These are phyloP conservation scores for Proteromonas lacertae DNA, from an alignment of 352 stramenopile genomes.

Conservation along the genomic window DNA sequence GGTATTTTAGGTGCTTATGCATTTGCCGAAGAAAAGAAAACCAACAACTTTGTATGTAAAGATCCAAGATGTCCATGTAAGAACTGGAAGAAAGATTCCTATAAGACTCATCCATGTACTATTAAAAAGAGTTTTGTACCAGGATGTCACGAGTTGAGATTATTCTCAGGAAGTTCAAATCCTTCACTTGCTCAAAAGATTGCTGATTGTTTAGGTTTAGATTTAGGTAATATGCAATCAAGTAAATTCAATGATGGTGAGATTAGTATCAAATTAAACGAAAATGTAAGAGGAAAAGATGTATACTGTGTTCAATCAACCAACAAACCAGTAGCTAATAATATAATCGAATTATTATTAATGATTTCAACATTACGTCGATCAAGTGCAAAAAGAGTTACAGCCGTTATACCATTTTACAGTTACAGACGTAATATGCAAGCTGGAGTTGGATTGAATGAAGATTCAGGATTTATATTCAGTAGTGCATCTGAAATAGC, in stretches of 20 bases:
- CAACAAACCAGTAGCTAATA: slow-evolving; percentile 54
- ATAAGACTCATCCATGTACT: too few relatives aligned
- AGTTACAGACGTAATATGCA: slow-evolving; percentile 59
- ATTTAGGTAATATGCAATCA: not conserved
- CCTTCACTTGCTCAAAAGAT: not conserved
- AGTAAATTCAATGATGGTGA: slow-evolving; percentile 1
- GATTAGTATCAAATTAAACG: not conserved
- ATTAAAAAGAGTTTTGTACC: too few relatives aligned
- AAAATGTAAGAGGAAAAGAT: slow-evolving; percentile 41
- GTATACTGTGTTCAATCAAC: slow-evolving; percentile 68
- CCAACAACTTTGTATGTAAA: too few relatives aligned
- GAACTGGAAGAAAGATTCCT: too few relatives aligned
- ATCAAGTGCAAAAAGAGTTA: slow-evolving; percentile 60
- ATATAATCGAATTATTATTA: slow-evolving; percentile 64
- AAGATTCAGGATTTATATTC: slow-evolving; percentile 51
- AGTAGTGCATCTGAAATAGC: slow-evolving; percentile 18
- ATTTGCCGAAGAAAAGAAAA: too few relatives aligned
- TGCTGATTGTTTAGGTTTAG: not conserved
- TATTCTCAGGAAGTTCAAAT: not conserved
- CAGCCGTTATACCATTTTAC: slow-evolving; percentile 63
- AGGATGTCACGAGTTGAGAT: too few relatives aligned
- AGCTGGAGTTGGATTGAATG: slow-evolving; percentile 32
- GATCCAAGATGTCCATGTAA: too few relatives aligned
- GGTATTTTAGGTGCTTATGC: too few relatives aligned
- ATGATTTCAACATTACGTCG: slow-evolving; percentile 64